These are phyloP conservation scores for sweet orange (Citrus sinensis) DNA, from an alignment of 345 rosid genomes.

Conservation along the genomic window DNA sequence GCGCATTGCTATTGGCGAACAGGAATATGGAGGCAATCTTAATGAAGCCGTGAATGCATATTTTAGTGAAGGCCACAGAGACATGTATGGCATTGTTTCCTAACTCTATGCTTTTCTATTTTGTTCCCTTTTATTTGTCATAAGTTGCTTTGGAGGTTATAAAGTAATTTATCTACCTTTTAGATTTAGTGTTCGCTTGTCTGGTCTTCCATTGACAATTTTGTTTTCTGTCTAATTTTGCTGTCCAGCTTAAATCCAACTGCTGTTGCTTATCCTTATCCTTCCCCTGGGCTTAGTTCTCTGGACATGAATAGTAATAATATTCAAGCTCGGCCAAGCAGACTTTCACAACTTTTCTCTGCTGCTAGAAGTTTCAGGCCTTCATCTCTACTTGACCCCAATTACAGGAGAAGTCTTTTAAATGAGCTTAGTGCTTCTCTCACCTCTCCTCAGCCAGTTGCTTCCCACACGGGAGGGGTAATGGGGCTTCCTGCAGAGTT, in stretches of 20 bases:
- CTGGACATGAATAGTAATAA: conserved; percentile 29
- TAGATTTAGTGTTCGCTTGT: neutral
- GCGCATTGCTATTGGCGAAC: conserved; percentile 22
- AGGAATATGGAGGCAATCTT: conserved; percentile 75
- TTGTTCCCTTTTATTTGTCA: neutral
- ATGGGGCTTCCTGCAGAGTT: neutral
- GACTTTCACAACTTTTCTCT: conserved; percentile 52
- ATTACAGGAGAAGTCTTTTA: conserved; percentile 49
- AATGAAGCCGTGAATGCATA: conserved; percentile 67
- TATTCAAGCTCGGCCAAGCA: conserved; percentile 30
- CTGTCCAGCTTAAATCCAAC: conserved; percentile 40
- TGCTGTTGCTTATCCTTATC: conserved; percentile 11
- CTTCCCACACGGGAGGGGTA: neutral
- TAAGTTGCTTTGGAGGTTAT: neutral
- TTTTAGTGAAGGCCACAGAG: conserved; percentile 53
- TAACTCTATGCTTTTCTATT: neutral
- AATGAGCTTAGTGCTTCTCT: neutral
- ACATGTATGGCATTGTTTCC: conserved; percentile 34
- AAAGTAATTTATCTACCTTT: neutral
- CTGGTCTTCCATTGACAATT: neutral
- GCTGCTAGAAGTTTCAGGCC: conserved; percentile 72
- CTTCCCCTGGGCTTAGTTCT: conserved; percentile 32
- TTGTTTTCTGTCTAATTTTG: conserved; percentile 1
- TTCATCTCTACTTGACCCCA: conserved; percentile 66
- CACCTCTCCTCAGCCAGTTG: neutral